phyloP scores from a whole-genome alignment of 768 basidiomycete genomes.

The Pleurotus giganteus region DNA sequence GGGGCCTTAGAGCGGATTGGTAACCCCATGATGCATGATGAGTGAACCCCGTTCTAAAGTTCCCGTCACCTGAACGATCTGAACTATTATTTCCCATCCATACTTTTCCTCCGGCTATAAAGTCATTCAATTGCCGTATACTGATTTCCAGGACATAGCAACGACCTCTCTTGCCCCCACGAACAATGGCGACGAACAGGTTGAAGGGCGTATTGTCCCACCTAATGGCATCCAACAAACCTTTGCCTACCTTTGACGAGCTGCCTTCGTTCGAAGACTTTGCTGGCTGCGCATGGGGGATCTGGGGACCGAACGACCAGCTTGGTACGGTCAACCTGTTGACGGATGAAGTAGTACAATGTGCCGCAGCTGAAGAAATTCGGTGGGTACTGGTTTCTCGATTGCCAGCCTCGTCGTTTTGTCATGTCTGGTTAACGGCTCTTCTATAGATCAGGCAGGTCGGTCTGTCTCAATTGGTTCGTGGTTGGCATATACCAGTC shows the following conservation, averaged over 20 bases:
- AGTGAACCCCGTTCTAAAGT: too few relatives aligned
- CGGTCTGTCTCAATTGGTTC: constrained; percentile 63
- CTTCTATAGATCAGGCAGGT: constrained; percentile 43
- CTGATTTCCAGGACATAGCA: too few relatives aligned
- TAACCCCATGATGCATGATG: too few relatives aligned
- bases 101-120: not conserved
- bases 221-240: constrained; percentile 13
- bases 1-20: too few relatives aligned
- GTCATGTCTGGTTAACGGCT: not conserved
- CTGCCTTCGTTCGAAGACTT: constrained; percentile 47
- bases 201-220: constrained; percentile 28
- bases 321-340: constrained; percentile 67
- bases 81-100: too few relatives aligned
- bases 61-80: too few relatives aligned
- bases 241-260: constrained; percentile 34
- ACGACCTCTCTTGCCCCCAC: not conserved
- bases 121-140: not conserved
- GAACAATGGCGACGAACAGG: constrained; percentile 29
- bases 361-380: constrained; percentile 56
- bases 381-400: constrained; percentile 37
- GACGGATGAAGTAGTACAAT: constrained; percentile 60
- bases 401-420: not conserved
- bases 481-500: constrained; percentile 17
- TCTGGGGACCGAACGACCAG: constrained; percentile 66
- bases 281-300: constrained; percentile 65